A percentile compares a stretch with the other conserved stretches of the same genome.
These are phyloP conservation scores for Acanthamoeba castellanii DNA, from an alignment of 208 protist species.

Conservation along the genomic window DNA sequence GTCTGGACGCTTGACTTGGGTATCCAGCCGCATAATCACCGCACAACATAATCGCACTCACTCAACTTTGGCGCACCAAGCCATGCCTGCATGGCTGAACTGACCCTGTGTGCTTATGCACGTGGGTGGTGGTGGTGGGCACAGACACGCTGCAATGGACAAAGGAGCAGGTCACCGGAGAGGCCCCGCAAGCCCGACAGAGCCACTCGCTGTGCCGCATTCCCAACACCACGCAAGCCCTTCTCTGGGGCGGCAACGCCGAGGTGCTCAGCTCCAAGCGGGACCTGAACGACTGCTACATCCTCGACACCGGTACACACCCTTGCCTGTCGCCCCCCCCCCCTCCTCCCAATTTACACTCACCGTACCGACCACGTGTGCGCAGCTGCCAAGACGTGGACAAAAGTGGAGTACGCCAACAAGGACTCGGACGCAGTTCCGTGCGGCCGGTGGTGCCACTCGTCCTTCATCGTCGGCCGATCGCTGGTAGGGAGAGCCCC, in stretches of 20 bases:
- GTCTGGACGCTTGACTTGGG: slow-evolving; percentile 28
- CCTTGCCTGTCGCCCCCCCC: background rate
- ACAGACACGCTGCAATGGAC: background rate
- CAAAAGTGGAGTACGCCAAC: background rate
- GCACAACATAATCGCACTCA: background rate
- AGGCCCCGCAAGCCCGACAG: background rate
- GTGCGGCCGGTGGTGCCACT: slow-evolving; percentile 15
- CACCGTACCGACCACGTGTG: too few species aligned
- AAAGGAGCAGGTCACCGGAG: background rate
- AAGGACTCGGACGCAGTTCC: background rate
- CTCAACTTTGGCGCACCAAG: background rate
- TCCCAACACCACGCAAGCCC: background rate
- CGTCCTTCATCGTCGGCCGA: background rate
- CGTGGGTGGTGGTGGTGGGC: too few species aligned
- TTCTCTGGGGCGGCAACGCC: slow-evolving; percentile 6
- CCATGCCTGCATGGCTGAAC: background rate
- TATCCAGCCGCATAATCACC: background rate
- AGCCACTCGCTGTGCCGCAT: slow-evolving; percentile 1
- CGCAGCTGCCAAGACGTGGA: background rate
- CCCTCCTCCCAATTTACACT: background rate
- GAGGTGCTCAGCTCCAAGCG: slow-evolving; percentile 20
- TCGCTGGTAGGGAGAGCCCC: background rate
- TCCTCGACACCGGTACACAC: background rate
- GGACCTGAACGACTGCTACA: slow-evolving; percentile 26
- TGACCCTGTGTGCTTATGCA: background rate